Percentiles rank a stretch among this genome's conserved stretches.
phyloP scores from a whole-genome alignment of 2,329 filamentous ascomycete species.

The Lasiodiplodia gonubiensis region DNA sequence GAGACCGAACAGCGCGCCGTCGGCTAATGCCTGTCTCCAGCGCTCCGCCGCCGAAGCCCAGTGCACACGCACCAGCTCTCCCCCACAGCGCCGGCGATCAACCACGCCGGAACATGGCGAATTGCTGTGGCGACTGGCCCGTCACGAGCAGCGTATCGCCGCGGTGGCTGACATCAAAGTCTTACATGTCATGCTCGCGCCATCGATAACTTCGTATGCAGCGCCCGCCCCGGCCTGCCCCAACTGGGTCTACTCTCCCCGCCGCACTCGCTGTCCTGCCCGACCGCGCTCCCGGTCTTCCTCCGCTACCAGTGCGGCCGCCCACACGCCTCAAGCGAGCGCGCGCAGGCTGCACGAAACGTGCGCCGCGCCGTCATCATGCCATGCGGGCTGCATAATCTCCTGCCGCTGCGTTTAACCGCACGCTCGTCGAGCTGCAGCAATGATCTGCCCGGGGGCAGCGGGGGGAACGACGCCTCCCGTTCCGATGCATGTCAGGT shows the following conservation, averaged over 20 bases:
- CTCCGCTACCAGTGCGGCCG: neutral
- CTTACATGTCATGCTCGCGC: slow-evolving; percentile 25
- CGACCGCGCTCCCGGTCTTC: neutral
- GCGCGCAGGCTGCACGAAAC: slow-evolving; percentile 17
- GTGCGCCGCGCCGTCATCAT: slow-evolving; percentile 23
- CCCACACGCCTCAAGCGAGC: slow-evolving; percentile 20
- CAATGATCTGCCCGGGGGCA: slow-evolving; percentile 29
- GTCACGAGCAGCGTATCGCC: slow-evolving; percentile 25
- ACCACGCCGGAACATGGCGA: slow-evolving; percentile 26
- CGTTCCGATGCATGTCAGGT: slow-evolving; percentile 28
- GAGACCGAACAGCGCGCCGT: slow-evolving; percentile 4
- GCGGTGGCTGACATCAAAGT: slow-evolving; percentile 25
- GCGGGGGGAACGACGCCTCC: slow-evolving; percentile 26
- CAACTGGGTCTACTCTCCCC: too few relatives aligned
- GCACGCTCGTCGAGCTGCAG: slow-evolving; percentile 23
- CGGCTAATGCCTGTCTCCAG: slow-evolving; percentile 22
- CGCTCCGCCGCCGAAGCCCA: slow-evolving; percentile 1
- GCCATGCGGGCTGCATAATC: slow-evolving; percentile 27
- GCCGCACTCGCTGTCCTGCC: too few relatives aligned
- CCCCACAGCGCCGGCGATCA: slow-evolving; percentile 21
- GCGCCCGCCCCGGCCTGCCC: too few relatives aligned
- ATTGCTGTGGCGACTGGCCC: slow-evolving; percentile 24
- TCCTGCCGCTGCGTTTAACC: slow-evolving; percentile 27
- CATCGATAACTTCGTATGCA: slow-evolving; percentile 21
- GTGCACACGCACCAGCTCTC: slow-evolving; percentile 14